Evolutionary conservation across 2,329 filamentous ascomycete genomes (phyloP), one percentile per base, ranked within the genome.

Genomic region (Trematosphaeria pertusa): DNA sequence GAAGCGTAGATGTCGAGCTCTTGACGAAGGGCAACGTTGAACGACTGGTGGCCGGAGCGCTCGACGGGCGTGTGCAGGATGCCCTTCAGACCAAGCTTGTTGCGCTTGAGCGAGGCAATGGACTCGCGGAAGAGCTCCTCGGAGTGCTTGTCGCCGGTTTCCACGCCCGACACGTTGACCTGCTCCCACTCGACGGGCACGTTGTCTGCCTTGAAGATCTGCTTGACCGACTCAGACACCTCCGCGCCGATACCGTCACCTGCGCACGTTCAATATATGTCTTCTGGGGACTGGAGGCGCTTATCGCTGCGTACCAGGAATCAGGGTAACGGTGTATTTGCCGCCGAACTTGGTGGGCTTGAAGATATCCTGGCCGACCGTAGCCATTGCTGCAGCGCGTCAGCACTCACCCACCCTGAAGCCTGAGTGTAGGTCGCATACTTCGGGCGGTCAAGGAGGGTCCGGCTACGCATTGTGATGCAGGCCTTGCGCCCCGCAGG

Each of bases 1-100:
- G 90, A 96, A 73, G 94, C 94, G 80, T 97, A 99, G 77, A 99
- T 97, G 79, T 99, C 94, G 73, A 99, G 90, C 79, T 97, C 94
- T 82, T 99, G 94, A 69, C 94, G 91, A 75, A 99, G 87, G 67
- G 94, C 94, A 64, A 99, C 94, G 82, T 99, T 99, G 91, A 99
- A 99, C 63, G 90, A 96, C 79, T 96, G 91, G 84, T 99, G 94
- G 67, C 94, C 94, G 58, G 92, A 96, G 67, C 94, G 87, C 80
- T 92, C 90, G 73, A 99, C 89, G 61, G 94, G 94, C 19, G 94
- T 99, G 83, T 97, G 93, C 36, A 99, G 84, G 75, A 99, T 99
- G 76, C 94, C 94, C 86, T 99, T 99, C 70, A 99, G 85, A 66
- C 92, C 94, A 65, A 99, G 86, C 86, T 97, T 97, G 86, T 99